Conservation (phyloP, 306 rosid genomes). For the Macrotyloma uniflorum region DNA sequence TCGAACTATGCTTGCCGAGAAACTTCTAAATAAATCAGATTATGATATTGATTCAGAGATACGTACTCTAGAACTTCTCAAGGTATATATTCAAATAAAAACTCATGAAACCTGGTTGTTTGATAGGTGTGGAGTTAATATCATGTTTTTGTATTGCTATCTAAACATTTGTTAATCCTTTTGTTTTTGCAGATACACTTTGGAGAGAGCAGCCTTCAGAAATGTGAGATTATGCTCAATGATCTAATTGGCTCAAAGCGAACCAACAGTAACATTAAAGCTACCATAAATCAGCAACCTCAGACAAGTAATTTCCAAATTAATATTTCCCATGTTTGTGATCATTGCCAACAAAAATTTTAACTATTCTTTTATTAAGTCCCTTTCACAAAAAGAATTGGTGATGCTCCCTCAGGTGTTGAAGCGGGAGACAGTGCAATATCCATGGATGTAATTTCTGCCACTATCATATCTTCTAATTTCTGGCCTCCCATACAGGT, state of each 20-base stretch:
- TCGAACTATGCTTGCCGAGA: constrained; percentile 98
- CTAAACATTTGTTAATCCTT: constrained; percentile 32
- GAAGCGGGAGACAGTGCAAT: constrained; percentile 44
- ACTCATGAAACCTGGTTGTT: constrained; percentile 15
- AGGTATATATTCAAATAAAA: constrained; percentile 52
- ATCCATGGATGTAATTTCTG: constrained; percentile 74
- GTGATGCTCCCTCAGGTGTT: constrained; percentile 45
- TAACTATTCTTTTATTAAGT: constrained; percentile 21
- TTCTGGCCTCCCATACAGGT: constrained; percentile 99
- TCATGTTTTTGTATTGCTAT: constrained; percentile 21
- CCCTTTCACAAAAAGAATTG: constrained; percentile 13
- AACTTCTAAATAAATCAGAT: constrained; percentile 92
- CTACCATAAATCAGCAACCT: constrained; percentile 71
- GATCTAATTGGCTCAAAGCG: constrained; percentile 93
- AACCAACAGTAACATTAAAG: constrained; percentile 75
- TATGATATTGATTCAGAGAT: constrained; percentile 94
- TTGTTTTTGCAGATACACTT: constrained; percentile 77
- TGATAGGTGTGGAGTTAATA: constrained; percentile 31
- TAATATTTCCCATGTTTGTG: constrained; percentile 1
- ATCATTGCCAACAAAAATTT: constrained; percentile 8
- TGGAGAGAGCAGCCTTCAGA: constrained; percentile 97
- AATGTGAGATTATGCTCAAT: constrained; percentile 96
- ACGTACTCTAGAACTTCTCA: constrained; percentile 94
- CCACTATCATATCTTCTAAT: constrained; percentile 85
- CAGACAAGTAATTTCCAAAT: constrained; percentile 51